Evolutionary conservation across 345 rosid species (phyloP), one percentile per base, ranked within the genome.

Genomic region (Melaleuca alternifolia): DNA sequence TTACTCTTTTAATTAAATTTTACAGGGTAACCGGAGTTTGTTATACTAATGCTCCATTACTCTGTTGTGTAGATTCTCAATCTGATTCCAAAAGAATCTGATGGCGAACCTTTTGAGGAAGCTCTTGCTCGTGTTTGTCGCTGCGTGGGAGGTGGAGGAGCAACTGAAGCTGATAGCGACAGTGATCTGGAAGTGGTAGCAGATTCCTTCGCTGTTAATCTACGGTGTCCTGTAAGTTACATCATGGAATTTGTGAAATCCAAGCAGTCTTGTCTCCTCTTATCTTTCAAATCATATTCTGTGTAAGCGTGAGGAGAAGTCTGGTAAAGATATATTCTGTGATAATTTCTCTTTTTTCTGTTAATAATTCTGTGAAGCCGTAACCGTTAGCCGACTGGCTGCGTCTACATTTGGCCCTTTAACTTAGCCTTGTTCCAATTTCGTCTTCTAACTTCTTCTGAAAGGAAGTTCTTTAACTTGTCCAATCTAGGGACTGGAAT

Each of bases 111-210:
- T 41, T 92, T 97, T 88, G 99, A 94, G 85, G 97, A 96, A 56
- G 98, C 99, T 87, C 94, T 96, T 83, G 93, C 94, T 86, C 99
- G 99, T 53, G 97, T 97, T 81, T 91, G 96, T 50, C 97, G 99
- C 83, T 96, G 99, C 84, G 89, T 95, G 90, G 98, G 99, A 86
- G 99, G 99, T 91, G 97, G 97, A 86, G 90, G 90, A 88, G 93
- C 93, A 84, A 89, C 94, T 18, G 98, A 96, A 92, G 98, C 95
- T 28, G 99, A 95, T 79, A 95, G 99, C 87, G 99, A 96, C 89
- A 97, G 99, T 91, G 99, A 97, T 86, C 87, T 96, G 87, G 99
- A 97, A 95, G 99, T 97, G 88, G 99, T 97, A 89, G 99, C 99
- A 53, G 99, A 97, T 84, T 92, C 91, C 87, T 88, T 97, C 85